Evolutionary conservation across 345 rosid genomes (phyloP).

Genomic region (Microcos paniculata): DNA sequence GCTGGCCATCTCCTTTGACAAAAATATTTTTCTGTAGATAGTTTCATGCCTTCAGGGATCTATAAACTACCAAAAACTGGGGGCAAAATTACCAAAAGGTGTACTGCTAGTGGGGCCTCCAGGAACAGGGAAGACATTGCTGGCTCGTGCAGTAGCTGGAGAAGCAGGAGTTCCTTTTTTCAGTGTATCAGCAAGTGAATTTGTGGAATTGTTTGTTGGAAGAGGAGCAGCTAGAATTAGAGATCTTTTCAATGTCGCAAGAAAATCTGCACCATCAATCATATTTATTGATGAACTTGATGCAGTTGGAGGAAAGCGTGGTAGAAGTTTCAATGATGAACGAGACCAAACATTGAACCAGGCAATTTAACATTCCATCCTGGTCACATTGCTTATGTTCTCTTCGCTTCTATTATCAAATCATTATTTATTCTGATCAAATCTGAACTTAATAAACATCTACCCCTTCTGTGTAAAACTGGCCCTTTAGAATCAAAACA

Average conservation of each 20-base stretch:
- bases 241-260: conserved; percentile 78
- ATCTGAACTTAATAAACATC: background rate
- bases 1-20: conserved; percentile 5
- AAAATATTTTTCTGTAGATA: conserved; percentile 51
- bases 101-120: conserved; percentile 94
- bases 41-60: conserved; percentile 97
- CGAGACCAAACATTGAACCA: conserved; percentile 95
- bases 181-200: conserved; percentile 94
- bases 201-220: conserved; percentile 95
- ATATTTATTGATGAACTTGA: conserved; percentile 97
- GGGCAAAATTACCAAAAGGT: conserved; percentile 90
- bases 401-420: background rate
- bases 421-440: background rate
- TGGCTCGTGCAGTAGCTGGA: conserved; percentile 97
- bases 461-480: background rate
- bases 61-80: conserved; percentile 73
- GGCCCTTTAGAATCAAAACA: background rate
- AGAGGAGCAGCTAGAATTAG: conserved; percentile 98
- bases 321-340: conserved; percentile 97
- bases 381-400: background rate
- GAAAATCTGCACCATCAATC: conserved; percentile 85
- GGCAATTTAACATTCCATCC: conserved; percentile 37
- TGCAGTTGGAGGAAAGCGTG: conserved; percentile 97
- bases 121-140: conserved; percentile 93
- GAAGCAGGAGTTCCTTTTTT: conserved; percentile 97